Percentiles rank a stretch among this genome's conserved stretches.
Conservation (phyloP, 495 filamentous ascomycete genomes). For the Staphylotrichum tortipilum region DNA sequence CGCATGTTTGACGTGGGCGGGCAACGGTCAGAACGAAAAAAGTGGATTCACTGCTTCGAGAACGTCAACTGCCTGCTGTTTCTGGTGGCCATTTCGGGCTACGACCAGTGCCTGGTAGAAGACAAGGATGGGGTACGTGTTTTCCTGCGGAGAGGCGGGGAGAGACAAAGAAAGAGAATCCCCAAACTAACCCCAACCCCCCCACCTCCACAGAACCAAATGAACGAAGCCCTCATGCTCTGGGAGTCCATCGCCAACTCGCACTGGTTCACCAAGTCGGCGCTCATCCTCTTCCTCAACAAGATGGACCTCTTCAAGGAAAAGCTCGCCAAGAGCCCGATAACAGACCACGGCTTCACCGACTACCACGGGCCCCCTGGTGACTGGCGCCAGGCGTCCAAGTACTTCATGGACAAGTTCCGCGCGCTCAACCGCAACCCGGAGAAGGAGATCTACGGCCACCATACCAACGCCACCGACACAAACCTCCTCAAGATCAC, state of each 20-base stretch:
- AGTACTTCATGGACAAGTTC: slow-evolving; percentile 89
- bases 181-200: no score
- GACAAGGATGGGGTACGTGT: slow-evolving; percentile 87
- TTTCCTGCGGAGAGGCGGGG: no score
- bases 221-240: slow-evolving; percentile 97
- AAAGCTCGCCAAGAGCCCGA: slow-evolving; percentile 72
- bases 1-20: slow-evolving; percentile 99
- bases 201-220: slow-evolving; percentile 94
- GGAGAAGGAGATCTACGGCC: slow-evolving; percentile 82
- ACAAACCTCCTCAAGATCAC: slow-evolving; percentile 94
- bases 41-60: slow-evolving; percentile 99
- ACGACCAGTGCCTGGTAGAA: slow-evolving; percentile 94
- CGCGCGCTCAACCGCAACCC: slow-evolving; percentile 75
- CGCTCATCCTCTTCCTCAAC: slow-evolving; percentile 96
- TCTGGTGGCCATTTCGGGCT: slow-evolving; percentile 91
- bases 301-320: slow-evolving; percentile 97
- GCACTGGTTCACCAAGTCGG: slow-evolving; percentile 92
- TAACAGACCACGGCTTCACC: slow-evolving; percentile 80
- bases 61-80: slow-evolving; percentile 92
- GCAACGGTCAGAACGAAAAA: slow-evolving; percentile 94
- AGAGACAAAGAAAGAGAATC: no score
- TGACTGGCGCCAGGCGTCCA: slow-evolving; percentile 54
- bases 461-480: slow-evolving; percentile 91
- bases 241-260: slow-evolving; percentile 97
- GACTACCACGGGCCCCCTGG: slow-evolving; percentile 60